Percentiles rank a stretch among this genome's conserved stretches.
phyloP scores from a whole-genome alignment of 2,329 filamentous ascomycete species.

The Fusarium temperatum region DNA sequence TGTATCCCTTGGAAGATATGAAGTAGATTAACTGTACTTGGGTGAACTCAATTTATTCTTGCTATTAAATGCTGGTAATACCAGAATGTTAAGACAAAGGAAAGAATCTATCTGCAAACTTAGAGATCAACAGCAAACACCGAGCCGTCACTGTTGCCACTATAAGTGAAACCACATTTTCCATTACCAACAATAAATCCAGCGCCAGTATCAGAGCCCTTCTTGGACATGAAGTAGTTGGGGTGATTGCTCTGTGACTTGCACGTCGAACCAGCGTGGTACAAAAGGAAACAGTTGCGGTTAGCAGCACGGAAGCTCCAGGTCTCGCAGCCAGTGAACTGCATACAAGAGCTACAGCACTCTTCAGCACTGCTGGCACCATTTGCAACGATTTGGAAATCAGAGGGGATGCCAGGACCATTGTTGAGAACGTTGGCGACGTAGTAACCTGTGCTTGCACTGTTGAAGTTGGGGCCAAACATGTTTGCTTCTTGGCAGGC shows the following conservation, averaged over 20 bases:
- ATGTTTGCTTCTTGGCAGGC: not conserved
- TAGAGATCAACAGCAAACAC: not conserved
- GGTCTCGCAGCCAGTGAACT: not conserved
- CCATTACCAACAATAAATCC: slow-evolving; percentile 2
- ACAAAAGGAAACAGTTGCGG: slow-evolving; percentile 15
- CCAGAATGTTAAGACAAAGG: fast-evolving
- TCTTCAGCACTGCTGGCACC: not conserved
- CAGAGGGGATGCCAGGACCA: not conserved
- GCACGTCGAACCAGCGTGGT: not conserved
- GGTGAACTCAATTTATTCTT: not conserved
- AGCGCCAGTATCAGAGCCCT: not conserved
- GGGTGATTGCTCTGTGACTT: not conserved
- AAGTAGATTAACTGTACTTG: fast-evolving
- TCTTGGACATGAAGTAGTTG: slow-evolving; percentile 8
- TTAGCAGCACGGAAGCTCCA: not conserved
- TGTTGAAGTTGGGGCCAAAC: slow-evolving; percentile 10
- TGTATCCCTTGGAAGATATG: fast-evolving
- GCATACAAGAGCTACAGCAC: slow-evolving; percentile 7
- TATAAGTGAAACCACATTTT: slow-evolving; percentile 3
- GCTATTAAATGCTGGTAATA: fast-evolving
- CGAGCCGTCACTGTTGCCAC: not conserved
- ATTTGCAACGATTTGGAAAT: slow-evolving; percentile 1
- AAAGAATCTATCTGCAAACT: no score
- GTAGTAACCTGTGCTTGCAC: not conserved
- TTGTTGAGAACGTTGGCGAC: slow-evolving; percentile 12